A percentile compares a stretch with the other conserved stretches of the same genome.
Conservation (phyloP, 176 grass and related monocot genomes). For the Guadua angustifolia region DNA sequence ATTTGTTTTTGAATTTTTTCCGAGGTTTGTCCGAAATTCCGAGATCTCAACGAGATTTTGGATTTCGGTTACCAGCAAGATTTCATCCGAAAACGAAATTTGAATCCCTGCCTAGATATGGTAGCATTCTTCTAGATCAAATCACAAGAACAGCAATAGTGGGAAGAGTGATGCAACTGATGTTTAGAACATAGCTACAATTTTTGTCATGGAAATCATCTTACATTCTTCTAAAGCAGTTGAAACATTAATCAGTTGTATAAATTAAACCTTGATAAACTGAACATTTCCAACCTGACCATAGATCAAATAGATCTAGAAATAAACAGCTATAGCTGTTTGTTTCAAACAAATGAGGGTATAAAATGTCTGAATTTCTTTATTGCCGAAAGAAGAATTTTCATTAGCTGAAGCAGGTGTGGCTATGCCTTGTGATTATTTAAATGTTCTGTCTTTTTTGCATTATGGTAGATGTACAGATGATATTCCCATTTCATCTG, state of each 20-base stretch:
- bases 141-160: background rate
- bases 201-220: background rate
- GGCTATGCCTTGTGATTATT: conserved; percentile 18
- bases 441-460: conserved; percentile 39
- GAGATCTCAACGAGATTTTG: too few relatives aligned
- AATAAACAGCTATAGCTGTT: background rate
- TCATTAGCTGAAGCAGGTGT: background rate
- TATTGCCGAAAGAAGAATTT: conserved; percentile 1
- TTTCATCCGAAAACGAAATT: too few relatives aligned
- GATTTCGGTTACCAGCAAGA: too few relatives aligned
- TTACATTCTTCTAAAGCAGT: background rate
- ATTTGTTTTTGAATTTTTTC: too few relatives aligned
- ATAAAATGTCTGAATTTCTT: background rate
- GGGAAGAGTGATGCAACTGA: background rate
- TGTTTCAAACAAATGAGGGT: background rate
- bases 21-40: too few relatives aligned
- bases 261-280: conserved; percentile 3
- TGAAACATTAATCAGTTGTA: background rate
- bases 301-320: conserved; percentile 1
- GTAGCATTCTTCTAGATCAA: conserved; percentile 1
- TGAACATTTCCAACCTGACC: background rate
- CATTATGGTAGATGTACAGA: conserved; percentile 51
- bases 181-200: background rate
- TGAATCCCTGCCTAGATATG: background rate
- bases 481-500: conserved; percentile 66